phyloP scores from a whole-genome alignment of 164 flowering plant species.

The Piper betle region DNA sequence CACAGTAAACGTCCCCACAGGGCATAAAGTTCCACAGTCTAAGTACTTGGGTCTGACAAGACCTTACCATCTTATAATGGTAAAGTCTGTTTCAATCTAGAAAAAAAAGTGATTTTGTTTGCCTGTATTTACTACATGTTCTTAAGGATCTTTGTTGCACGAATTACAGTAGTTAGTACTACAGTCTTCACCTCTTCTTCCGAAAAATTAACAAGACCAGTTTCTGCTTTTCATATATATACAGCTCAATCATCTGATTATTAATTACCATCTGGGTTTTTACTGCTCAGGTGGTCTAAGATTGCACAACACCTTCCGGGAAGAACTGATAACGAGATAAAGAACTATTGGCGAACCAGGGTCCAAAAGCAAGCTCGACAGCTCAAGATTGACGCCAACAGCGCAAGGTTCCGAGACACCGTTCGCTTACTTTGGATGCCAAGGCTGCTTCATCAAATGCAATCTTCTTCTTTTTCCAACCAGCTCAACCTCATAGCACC shows the following conservation, averaged over 20 bases:
- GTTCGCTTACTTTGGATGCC: constrained; percentile 54
- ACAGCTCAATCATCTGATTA: not conserved
- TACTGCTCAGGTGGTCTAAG: constrained; percentile 62
- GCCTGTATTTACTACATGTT: too few relatives aligned
- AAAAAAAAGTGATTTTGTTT: too few relatives aligned
- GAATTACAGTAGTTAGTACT: too few relatives aligned
- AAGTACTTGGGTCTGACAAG: too few relatives aligned
- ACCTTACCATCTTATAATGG: too few relatives aligned
- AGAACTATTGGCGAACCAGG: constrained; percentile 89
- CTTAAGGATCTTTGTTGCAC: too few relatives aligned
- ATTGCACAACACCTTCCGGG: constrained; percentile 82
- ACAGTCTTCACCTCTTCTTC: too few relatives aligned
- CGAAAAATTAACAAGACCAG: too few relatives aligned
- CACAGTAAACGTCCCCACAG: not conserved
- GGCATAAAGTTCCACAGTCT: not conserved
- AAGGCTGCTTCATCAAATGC: constrained; percentile 44
- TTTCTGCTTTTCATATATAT: too few relatives aligned
- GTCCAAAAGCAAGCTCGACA: constrained; percentile 68
- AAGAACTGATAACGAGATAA: constrained; percentile 84
- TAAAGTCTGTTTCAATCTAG: too few relatives aligned
- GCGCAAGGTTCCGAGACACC: constrained; percentile 34
- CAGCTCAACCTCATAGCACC: constrained; percentile 6
- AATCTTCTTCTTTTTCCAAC: constrained; percentile 9
- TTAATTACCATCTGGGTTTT: not conserved
- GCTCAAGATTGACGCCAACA: constrained; percentile 48